A percentile compares a stretch with the other conserved stretches of the same genome.
These are phyloP conservation scores for Candida montana DNA, from an alignment of 805 yeast genomes.

Conservation along the genomic window DNA sequence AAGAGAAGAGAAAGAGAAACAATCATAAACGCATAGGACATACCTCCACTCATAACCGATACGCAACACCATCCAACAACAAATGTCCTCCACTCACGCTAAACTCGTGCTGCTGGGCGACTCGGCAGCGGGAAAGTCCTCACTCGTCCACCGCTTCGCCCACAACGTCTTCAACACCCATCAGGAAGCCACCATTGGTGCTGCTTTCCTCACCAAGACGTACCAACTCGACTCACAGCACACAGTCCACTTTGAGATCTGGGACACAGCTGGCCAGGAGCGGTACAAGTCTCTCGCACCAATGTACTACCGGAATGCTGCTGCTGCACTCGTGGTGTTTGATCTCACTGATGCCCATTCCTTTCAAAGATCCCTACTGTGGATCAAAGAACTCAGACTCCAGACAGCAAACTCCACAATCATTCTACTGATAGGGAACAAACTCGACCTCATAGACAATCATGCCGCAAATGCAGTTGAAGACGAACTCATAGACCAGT, in stretches of 20 bases:
- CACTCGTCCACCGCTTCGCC: constrained; percentile 64
- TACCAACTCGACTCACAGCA: constrained; percentile 48
- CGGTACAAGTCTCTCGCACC: constrained; percentile 74
- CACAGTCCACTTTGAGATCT: constrained; percentile 67
- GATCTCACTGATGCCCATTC: constrained; percentile 72
- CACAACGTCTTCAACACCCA: constrained; percentile 68
- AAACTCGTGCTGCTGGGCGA: constrained; percentile 46
- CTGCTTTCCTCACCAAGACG: constrained; percentile 73
- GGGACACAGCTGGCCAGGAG: constrained; percentile 90
- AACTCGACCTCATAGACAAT: constrained; percentile 49
- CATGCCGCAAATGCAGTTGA: constrained; percentile 21
- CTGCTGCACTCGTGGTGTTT: constrained; percentile 82
- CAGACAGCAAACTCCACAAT: constrained; percentile 59
- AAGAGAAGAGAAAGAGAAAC: too few relatives aligned
- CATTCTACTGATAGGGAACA: constrained; percentile 84
- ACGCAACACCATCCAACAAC: not conserved
- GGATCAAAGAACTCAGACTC: constrained; percentile 88
- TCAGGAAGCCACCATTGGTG: constrained; percentile 80
- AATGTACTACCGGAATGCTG: constrained; percentile 78
- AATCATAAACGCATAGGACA: too few relatives aligned
- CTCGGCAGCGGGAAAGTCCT: constrained; percentile 66
- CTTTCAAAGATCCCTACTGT: constrained; percentile 71
- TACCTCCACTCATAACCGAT: not conserved
- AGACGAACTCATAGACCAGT: constrained; percentile 6
- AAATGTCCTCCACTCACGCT: constrained; percentile 5